Base-by-base conservation (phyloP, 2,329 filamentous ascomycete genomes). In the Ascochyta fabae region DNA sequence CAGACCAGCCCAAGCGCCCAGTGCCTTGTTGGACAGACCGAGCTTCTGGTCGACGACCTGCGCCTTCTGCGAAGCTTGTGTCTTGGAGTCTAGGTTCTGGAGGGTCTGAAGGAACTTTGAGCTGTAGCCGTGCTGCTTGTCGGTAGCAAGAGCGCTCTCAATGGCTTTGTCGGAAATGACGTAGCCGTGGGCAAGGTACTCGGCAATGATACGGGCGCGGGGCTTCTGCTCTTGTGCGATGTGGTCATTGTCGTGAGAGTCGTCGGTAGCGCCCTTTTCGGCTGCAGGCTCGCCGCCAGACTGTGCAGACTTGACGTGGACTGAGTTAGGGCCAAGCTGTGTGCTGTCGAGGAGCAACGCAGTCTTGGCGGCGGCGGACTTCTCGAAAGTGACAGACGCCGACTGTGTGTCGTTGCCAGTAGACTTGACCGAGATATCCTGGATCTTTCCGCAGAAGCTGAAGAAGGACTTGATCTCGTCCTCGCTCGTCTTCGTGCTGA, bases 161-260 rank as follows among this genome's bases (percentile, higher is more conserved):
- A 96, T 88, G 46, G 91, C 90, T 53, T 84, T 81, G 72, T 90
- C 88, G 58, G 85, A 92, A 62, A 98, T 83, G 35, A 88, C 85
- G 80, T 99, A 99, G 66, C 95, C 95, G 70, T 97, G 92, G 10
- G 95, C 93, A 31, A 99, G 89, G 78, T 98, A 97, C 81, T 99
- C 95, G 63, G 95, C 95, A 46, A 97, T 78, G 76, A 99, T 96
- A 69, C 95, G 91, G 36, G 90, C 87, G 69, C 93, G 90, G 15
- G 95, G 95, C 84, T 99, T 99, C 82, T 98, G 92, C 79, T 99
- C 95, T 75, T 99, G 95, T 13, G 88, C 87, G 68, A 98, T 88
- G 67, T 92, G 86, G 68, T 92, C 82, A 57, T 88, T 84, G 26
- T 71, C 72, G 45, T 83, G 80, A 62, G 81, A 67, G 24, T 72